Conservation (phyloP, 2,329 filamentous ascomycete genomes). For the Trichoderma afroharzianum region DNA sequence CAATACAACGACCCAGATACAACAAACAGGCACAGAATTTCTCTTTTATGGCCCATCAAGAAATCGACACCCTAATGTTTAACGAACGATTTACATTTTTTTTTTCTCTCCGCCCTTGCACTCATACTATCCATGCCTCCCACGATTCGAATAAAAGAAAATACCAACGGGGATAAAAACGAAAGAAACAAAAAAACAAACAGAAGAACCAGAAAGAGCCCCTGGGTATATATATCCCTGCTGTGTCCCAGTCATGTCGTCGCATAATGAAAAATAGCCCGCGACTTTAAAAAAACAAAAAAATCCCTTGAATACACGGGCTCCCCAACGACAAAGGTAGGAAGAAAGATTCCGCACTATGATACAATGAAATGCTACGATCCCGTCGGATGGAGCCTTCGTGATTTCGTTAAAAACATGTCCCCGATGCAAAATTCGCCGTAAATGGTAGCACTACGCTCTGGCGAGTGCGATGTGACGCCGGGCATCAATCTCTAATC, state of each 20-base stretch:
- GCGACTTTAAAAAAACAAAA: conserved; percentile 2
- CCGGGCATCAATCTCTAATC: conserved; percentile 40
- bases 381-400: conserved; percentile 15
- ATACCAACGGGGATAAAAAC: neutral
- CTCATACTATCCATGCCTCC: neutral
- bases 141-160: neutral
- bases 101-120: neutral
- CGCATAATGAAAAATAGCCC: conserved; percentile 6
- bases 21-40: neutral
- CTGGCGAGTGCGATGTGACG: neutral
- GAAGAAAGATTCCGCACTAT: neutral
- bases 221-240: conserved; percentile 18
- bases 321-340: neutral
- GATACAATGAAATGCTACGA: conserved; percentile 16
- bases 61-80: neutral
- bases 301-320: neutral
- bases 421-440: neutral
- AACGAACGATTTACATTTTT: conserved; percentile 10
- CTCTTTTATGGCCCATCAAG: neutral
- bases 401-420: conserved; percentile 12
- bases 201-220: conserved; percentile 8
- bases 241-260: conserved; percentile 16
- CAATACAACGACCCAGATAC: neutral
- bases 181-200: neutral
- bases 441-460: neutral